Evolutionary conservation across 2,329 filamentous ascomycete genomes (phyloP), one percentile per base, ranked within the genome.

Genomic region (Talaromyces atroroseus): DNA sequence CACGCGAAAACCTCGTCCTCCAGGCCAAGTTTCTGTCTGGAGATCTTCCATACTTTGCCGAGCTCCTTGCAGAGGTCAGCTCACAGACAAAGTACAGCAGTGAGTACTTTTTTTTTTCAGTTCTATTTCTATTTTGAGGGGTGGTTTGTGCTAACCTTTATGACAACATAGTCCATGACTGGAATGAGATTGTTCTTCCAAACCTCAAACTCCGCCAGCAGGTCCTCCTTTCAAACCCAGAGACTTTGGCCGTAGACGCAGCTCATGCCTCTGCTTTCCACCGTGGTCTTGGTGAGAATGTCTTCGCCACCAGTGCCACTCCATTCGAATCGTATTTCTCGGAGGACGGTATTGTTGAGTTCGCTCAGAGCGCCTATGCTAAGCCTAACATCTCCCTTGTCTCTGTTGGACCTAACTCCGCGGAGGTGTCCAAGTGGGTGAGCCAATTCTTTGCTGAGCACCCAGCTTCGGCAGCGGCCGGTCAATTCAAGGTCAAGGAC

Each of bases 21-120:
- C 87, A 92, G 76, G 90, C 94, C 73, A 95, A 88, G 80, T 99
- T 99, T 82, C 85, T 99, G 64, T 86, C 90, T 72, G 86, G 94
- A 73, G 92, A 99, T 74, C 85, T 99, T 64, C 94, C 94, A 65
- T 99, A 97, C 84, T 99, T 96, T 75, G 85, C 91, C 69, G 94
- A 99, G 81, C 82, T 99, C 63, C 83, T 99, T 65, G 90, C 88
- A 70, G 95, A 99, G 81, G 89, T 96, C 67, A 82, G 94, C 68
- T 86, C 87, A 60, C 80, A 89, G 76, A 95, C 92, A 66, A 94
- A 90, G 78, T 99, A 90, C 75, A 85, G 86, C 60, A 74, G 83
- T 86, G 72, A 66, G 75, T 70, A 12, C 10, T 18, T n/a, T n/a
- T n/a, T n/a, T n/a, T n/a, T n/a, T n/a, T n/a, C n/a, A n/a, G n/a